Evolutionary conservation across 176 grass and related monocot genomes (phyloP), one percentile per base, ranked within the genome.

Genomic region (Cymbopogon citratus): DNA sequence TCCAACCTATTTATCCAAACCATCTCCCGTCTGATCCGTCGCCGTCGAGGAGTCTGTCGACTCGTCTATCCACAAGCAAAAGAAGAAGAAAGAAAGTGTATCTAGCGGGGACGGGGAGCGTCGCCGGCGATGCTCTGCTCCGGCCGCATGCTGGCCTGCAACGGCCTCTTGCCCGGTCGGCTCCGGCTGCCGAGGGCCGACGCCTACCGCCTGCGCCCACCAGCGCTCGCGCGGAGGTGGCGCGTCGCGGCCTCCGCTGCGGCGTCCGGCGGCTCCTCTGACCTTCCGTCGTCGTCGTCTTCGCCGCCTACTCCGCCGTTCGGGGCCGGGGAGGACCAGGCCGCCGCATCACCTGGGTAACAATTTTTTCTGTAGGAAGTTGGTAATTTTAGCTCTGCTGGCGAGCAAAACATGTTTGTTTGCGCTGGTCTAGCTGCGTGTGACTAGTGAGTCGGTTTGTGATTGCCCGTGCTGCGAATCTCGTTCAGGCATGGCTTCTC

Each of bases 51-150:
- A n/a, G 12, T 62, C n/a, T n/a, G n/a, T n/a, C 21, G 34, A 18
- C 36, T 51, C 9, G 25, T 64, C 24, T 69, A 77, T 69, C 82
- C 73, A 76, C 11, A 60, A 25, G 46, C 45, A 27, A 15, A 66
- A 48, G 0, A 31, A 5, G 1, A 5, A 19, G 5, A 28, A n/a
- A 33, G 11, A 24, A 6, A 45, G 15, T 51, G 14, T 67, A 84
- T 68, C 27, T 16, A 2, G 52, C 18, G 11, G 64, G 51, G 41
- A 81, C n/a, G 31, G 31, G 31, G 31, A 33, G 33, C 26, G 33
- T 66, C 66, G 69, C 79, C 68, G 38, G 86, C 75, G 79, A 99
- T 99, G 96, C 91, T 95, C 67, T 93, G 91, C 74, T 90, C 92
- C 66, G 89, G 91, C 51, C 88, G 96, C 26, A 99, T 93, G 73